A percentile compares a stretch with the other conserved stretches of the same genome.
Evolutionary conservation across 1,284 basidiomycete species (phyloP).

Genomic region (Papiliotrema nemorosa): DNA sequence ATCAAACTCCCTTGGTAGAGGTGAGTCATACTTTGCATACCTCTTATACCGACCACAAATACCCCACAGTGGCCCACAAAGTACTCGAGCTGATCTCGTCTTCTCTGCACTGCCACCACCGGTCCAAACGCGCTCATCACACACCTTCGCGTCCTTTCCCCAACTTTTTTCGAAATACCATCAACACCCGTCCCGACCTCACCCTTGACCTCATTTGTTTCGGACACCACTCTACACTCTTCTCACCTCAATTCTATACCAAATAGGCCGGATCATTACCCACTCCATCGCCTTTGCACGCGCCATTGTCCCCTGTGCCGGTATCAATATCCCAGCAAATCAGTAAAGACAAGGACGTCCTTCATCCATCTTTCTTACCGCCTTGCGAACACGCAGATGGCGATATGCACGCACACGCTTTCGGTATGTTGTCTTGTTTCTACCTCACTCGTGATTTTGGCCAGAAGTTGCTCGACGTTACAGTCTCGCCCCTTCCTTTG

Average conservation of each 20-base stretch:
- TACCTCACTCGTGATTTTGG: not conserved
- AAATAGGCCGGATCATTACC: slow-evolving; percentile 12
- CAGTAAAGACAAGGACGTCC: slow-evolving; percentile 25
- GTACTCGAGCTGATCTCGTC: not conserved
- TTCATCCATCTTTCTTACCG: slow-evolving; percentile 42
- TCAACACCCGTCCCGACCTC: not conserved
- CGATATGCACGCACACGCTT: slow-evolving; percentile 46
- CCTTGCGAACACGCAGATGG: slow-evolving; percentile 42
- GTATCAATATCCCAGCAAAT: not conserved
- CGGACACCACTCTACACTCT: not conserved
- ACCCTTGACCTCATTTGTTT: not conserved
- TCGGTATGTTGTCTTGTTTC: slow-evolving; percentile 29
- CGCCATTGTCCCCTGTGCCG: not conserved
- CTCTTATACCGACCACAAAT: not conserved
- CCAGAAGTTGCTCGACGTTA: not conserved
- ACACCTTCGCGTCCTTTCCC: not conserved
- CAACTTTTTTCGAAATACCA: not conserved
- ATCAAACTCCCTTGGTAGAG: slow-evolving; percentile 26
- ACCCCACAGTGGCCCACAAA: not conserved
- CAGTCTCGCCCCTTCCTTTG: too few relatives aligned
- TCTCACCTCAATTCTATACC: slow-evolving; percentile 1
- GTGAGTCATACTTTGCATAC: slow-evolving; percentile 10
- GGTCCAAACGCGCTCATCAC: not conserved
- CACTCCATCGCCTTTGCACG: slow-evolving; percentile 6
- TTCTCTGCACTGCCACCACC: not conserved